phyloP scores from a whole-genome alignment of 192 early-diverging fungal species.

The Coemansia sp. region DNA sequence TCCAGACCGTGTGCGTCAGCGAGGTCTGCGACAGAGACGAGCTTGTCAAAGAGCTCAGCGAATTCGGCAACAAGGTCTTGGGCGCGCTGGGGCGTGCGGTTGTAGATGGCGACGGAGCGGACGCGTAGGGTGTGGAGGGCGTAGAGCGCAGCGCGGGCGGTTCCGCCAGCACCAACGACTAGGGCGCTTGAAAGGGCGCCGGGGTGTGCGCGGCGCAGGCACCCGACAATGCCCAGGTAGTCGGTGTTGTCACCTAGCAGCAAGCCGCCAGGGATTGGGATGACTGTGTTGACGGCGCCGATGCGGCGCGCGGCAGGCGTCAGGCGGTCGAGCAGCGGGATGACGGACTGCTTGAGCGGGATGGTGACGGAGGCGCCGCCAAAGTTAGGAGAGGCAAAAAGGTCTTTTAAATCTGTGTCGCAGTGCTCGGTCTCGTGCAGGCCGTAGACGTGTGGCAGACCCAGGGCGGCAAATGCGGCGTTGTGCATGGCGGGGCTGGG shows the following conservation, averaged over 20 bases:
- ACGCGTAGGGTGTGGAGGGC: conserved; percentile 73
- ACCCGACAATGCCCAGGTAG: conserved; percentile 80
- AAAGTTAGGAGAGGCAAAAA: conserved; percentile 60
- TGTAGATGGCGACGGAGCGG: conserved; percentile 72
- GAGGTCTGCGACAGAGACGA: conserved; percentile 53
- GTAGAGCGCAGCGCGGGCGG: conserved; percentile 84
- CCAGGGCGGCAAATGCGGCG: conserved; percentile 79
- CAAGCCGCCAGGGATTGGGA: conserved; percentile 22
- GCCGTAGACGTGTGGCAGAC: conserved; percentile 78
- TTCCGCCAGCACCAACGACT: conserved; percentile 94
- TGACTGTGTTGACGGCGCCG: conserved; percentile 94
- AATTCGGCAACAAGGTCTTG: conserved; percentile 62
- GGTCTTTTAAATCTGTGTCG: conserved; percentile 27
- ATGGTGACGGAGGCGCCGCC: conserved; percentile 96
- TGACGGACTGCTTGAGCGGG: conserved; percentile 88
- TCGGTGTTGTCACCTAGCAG: conserved; percentile 95
- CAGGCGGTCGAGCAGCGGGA: conserved; percentile 67
- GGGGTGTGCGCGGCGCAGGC: conserved; percentile 48
- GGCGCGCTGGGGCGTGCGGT: conserved; percentile 80
- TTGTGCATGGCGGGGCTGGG: conserved; percentile 92
- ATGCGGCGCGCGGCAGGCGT: conserved; percentile 77
- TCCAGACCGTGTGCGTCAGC: conserved; percentile 23
- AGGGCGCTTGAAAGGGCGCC: conserved; percentile 11
- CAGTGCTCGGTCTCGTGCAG: conserved; percentile 69
- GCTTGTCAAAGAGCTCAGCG: conserved; percentile 50